A percentile compares a stretch with the other conserved stretches of the same genome.
These are phyloP conservation scores for Backusella parvicylindrica DNA, from an alignment of 192 early-diverging fungal genomes.

Conservation along the genomic window DNA sequence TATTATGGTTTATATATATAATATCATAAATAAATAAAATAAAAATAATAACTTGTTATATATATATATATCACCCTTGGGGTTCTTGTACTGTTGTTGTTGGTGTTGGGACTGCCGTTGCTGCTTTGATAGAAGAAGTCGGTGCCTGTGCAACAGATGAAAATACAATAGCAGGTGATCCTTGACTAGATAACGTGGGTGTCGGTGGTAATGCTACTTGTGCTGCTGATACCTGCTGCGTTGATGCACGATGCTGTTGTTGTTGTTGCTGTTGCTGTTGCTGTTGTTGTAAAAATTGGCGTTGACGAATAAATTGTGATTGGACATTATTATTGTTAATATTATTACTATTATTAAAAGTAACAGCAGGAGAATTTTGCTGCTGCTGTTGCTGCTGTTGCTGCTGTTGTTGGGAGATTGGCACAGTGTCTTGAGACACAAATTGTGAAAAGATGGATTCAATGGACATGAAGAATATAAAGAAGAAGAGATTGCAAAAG, in stretches of 20 bases:
- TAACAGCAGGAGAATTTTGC: neutral
- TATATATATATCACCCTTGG: neutral
- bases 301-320: neutral
- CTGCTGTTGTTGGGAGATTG: neutral
- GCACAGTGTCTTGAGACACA: neutral
- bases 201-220: conserved; percentile 5
- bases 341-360: no score
- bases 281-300: neutral
- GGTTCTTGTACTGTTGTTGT: neutral
- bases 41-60: neutral
- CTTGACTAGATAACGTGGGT: conserved; percentile 13
- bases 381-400: neutral
- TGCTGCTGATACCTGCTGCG: conserved; percentile 8
- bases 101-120: neutral
- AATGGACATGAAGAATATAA: neutral
- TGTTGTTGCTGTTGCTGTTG: neutral
- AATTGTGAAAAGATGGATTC: conserved; percentile 1
- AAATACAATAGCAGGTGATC: conserved; percentile 8
- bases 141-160: neutral
- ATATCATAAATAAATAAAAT: no score
- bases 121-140: neutral
- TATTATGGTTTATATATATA: neutral
- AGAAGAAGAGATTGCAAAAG: neutral
- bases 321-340: neutral
- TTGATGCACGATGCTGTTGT: neutral